These are phyloP conservation scores for Chalaropsis ovoidea DNA, from an alignment of 2,329 filamentous ascomycete species.

Conservation along the genomic window DNA sequence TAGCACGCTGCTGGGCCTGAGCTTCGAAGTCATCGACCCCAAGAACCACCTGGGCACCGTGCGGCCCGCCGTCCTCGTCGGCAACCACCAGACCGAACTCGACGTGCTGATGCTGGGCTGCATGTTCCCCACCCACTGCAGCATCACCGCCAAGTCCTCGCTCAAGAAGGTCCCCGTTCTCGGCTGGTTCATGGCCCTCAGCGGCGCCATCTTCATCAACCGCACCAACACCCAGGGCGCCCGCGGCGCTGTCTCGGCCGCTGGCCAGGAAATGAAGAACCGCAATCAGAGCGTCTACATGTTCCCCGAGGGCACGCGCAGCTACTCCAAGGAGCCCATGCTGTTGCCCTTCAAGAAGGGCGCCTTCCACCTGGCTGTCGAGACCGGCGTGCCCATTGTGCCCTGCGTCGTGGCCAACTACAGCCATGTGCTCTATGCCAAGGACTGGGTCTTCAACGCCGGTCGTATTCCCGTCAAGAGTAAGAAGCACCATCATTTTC, in stretches of 20 bases:
- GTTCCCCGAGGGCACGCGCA: conserved; percentile 87
- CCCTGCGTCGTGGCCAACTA: conserved; percentile 77
- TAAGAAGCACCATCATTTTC: conserved; percentile 33
- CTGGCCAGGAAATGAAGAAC: conserved; percentile 65
- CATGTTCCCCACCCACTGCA: conserved; percentile 85
- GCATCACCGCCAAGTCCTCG: conserved; percentile 82
- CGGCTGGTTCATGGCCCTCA: conserved; percentile 88
- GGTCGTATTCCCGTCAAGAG: conserved; percentile 68
- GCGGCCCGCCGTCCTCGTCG: conserved; percentile 80
- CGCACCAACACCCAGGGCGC: conserved; percentile 75
- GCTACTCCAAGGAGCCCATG: conserved; percentile 69
- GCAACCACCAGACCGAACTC: conserved; percentile 93
- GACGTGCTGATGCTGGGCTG: conserved; percentile 84
- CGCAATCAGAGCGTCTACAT: conserved; percentile 71
- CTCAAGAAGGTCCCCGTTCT: conserved; percentile 72
- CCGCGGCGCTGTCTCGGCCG: conserved; percentile 72
- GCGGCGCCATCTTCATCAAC: conserved; percentile 90
- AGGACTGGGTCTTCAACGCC: conserved; percentile 53
- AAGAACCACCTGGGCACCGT: conserved; percentile 50
- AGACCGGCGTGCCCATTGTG: conserved; percentile 87
- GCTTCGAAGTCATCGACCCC: conserved; percentile 63
- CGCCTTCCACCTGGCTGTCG: conserved; percentile 88
- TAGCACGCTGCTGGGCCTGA: conserved; percentile 62
- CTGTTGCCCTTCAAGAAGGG: conserved; percentile 98
- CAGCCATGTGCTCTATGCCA: conserved; percentile 58